These are phyloP conservation scores for Ceratocystis destructans DNA, from an alignment of 2,329 filamentous ascomycete species.

Conservation along the genomic window DNA sequence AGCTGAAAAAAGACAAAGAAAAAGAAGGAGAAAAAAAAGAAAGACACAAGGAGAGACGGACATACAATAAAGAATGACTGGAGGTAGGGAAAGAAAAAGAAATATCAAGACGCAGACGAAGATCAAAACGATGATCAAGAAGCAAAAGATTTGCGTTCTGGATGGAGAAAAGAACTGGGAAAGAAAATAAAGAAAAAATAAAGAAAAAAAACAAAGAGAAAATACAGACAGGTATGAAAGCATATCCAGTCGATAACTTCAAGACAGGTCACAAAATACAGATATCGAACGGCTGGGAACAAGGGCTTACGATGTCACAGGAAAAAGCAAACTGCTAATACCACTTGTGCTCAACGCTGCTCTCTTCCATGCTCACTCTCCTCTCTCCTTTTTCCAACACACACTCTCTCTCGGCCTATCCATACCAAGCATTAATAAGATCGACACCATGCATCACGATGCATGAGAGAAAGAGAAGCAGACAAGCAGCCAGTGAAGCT, in stretches of 20 bases:
- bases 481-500: background rate
- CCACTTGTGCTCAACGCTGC: background rate
- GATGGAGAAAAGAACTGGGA: background rate
- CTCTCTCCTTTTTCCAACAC: background rate
- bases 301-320: background rate
- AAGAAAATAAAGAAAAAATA: background rate
- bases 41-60: background rate
- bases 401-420: background rate
- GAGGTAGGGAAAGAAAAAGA: background rate
- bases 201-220: background rate
- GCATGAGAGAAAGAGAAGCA: background rate
- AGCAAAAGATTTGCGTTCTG: background rate
- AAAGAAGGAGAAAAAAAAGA: background rate
- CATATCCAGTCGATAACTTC: too few relatives aligned
- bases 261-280: too few relatives aligned
- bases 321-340: too few relatives aligned
- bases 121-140: background rate
- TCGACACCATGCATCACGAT: conserved; percentile 2
- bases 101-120: background rate
- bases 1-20: background rate
- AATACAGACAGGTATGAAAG: too few relatives aligned
- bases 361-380: background rate
- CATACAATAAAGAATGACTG: too few relatives aligned
- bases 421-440: conserved; percentile 4
- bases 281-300: background rate